These are phyloP conservation scores for Colletotrichum tofieldiae DNA, from an alignment of 2,329 filamentous ascomycete species.

Conservation along the genomic window DNA sequence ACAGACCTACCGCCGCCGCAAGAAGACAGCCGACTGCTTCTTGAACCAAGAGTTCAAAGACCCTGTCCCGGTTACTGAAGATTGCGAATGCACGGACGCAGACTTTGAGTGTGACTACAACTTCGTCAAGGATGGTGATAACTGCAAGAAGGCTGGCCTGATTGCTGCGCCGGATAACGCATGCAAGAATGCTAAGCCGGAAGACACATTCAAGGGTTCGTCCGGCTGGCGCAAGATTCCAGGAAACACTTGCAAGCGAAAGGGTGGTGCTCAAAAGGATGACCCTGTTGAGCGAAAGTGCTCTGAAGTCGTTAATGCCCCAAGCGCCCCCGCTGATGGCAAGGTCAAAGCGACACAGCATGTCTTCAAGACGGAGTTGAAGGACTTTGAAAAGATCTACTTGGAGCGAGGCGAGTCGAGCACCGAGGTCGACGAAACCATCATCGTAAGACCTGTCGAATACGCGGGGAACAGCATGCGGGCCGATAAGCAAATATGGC, in stretches of 20 bases:
- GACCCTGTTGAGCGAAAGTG: slow-evolving; percentile 83
- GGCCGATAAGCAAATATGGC: slow-evolving; percentile 73
- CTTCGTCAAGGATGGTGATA: slow-evolving; percentile 77
- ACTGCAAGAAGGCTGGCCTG: slow-evolving; percentile 74
- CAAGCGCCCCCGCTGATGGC: slow-evolving; percentile 73
- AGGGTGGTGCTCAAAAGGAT: slow-evolving; percentile 76
- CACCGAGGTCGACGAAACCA: slow-evolving; percentile 78
- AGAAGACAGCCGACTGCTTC: slow-evolving; percentile 91
- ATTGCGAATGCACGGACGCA: slow-evolving; percentile 84
- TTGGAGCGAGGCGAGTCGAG: slow-evolving; percentile 82
- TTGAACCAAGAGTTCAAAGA: slow-evolving; percentile 89
- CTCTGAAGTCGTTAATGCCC: slow-evolving; percentile 69
- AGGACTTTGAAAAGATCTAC: slow-evolving; percentile 75
- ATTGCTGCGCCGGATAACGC: slow-evolving; percentile 78
- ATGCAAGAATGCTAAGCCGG: slow-evolving; percentile 76
- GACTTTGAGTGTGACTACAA: slow-evolving; percentile 99
- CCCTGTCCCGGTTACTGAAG: slow-evolving; percentile 76
- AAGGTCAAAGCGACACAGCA: slow-evolving; percentile 75
- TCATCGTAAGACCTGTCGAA: slow-evolving; percentile 68
- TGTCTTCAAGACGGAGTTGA: slow-evolving; percentile 73
- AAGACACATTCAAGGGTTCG: slow-evolving; percentile 84
- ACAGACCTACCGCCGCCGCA: slow-evolving; percentile 88
- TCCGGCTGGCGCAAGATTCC: slow-evolving; percentile 96
- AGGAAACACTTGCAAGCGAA: slow-evolving; percentile 80
- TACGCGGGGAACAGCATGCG: slow-evolving; percentile 50